Conservation (phyloP, 1,284 basidiomycete genomes). For the Leccinum pallidistipes region DNA sequence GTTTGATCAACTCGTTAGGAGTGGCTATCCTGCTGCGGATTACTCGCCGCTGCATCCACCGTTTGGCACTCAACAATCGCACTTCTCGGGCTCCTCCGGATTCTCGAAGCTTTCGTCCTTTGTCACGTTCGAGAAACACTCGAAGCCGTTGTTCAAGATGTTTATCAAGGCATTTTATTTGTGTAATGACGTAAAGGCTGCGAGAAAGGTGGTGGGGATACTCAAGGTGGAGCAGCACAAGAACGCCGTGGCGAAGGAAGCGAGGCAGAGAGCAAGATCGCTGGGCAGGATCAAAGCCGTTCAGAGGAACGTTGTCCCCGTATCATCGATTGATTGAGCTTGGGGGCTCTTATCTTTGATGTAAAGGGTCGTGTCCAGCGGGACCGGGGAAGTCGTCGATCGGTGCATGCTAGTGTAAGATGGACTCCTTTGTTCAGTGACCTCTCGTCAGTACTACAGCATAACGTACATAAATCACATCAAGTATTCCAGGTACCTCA, state of each 20-base stretch:
- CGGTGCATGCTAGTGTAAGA: not conserved
- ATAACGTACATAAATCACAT: not conserved
- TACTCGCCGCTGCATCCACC: slow-evolving; percentile 36
- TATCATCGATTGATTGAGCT: slow-evolving; percentile 5
- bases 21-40: slow-evolving; percentile 52
- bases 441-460: not conserved
- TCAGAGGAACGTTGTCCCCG: slow-evolving; percentile 5
- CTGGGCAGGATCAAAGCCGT: slow-evolving; percentile 20
- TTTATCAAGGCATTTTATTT: slow-evolving; percentile 63
- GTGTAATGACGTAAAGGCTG: slow-evolving; percentile 52
- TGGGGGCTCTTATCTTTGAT: not conserved
- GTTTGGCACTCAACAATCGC: slow-evolving; percentile 40
- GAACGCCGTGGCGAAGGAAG: slow-evolving; percentile 11
- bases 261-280: slow-evolving; percentile 21
- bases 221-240: slow-evolving; percentile 45
- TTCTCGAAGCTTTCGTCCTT: slow-evolving; percentile 37
- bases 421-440: not conserved
- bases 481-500: not conserved
- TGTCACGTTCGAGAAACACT: slow-evolving; percentile 55
- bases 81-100: slow-evolving; percentile 19
- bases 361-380: not conserved
- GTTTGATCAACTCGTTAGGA: slow-evolving; percentile 59
- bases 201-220: slow-evolving; percentile 53
- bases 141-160: slow-evolving; percentile 65
- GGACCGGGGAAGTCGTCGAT: not conserved